phyloP scores from a whole-genome alignment of 768 basidiomycete genomes.

The Pisolithus albus region DNA sequence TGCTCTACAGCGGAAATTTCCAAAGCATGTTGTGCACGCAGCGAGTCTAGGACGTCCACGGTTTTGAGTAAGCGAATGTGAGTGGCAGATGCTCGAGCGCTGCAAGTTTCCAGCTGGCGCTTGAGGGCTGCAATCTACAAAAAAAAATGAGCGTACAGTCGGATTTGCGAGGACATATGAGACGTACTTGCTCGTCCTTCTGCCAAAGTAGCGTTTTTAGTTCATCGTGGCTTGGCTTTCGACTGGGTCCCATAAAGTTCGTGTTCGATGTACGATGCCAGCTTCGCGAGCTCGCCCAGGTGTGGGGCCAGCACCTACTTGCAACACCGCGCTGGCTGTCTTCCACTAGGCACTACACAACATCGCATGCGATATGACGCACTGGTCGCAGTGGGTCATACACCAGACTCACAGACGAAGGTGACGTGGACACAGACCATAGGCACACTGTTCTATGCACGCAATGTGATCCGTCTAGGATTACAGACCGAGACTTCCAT shows the following conservation, averaged over 20 bases:
- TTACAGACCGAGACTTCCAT: constrained; percentile 22
- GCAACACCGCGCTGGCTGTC: too few species aligned
- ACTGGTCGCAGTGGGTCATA: too few species aligned
- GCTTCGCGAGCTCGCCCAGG: too few species aligned
- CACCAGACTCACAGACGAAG: too few species aligned
- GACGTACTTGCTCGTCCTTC: constrained; percentile 24
- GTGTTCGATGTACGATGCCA: too few species aligned
- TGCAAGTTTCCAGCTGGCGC: constrained; percentile 29
- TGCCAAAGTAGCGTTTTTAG: constrained; percentile 12
- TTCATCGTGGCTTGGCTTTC: constrained; percentile 13
- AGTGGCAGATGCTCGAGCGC: constrained; percentile 34
- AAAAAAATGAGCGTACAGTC: constrained; percentile 1
- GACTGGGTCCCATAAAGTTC: too few species aligned
- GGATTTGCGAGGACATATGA: not conserved
- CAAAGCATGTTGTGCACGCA: constrained; percentile 31
- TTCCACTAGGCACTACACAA: too few species aligned
- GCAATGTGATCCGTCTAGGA: not conserved
- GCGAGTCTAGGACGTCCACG: constrained; percentile 43
- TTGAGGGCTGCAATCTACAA: constrained; percentile 25
- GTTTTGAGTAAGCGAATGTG: constrained; percentile 44
- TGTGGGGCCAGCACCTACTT: too few species aligned
- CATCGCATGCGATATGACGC: too few species aligned
- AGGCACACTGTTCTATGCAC: constrained; percentile 1
- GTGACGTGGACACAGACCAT: not conserved
- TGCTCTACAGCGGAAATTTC: constrained; percentile 33